A percentile compares a stretch with the other conserved stretches of the same genome.
Conservation (phyloP, 23 red algal species). For the Gracilariopsis chorda region DNA sequence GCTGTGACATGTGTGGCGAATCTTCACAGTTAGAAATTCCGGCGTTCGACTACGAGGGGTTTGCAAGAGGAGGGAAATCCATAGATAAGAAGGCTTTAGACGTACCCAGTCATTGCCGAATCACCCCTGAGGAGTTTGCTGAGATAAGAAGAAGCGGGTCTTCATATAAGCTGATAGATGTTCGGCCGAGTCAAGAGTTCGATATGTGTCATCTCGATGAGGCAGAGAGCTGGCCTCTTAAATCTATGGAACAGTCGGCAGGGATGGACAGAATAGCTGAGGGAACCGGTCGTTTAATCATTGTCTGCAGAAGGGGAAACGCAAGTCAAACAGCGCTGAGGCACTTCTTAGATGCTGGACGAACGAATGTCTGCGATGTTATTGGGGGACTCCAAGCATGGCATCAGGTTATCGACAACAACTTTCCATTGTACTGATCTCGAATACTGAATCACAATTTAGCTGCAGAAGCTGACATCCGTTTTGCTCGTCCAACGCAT, state of each 20-base stretch:
- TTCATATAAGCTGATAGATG: constrained; percentile 60
- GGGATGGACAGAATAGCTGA: neutral
- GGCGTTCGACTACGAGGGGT: constrained; percentile 70
- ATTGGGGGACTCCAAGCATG: constrained; percentile 41
- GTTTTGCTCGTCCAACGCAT: too few relatives aligned
- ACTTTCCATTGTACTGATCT: constrained; percentile 54
- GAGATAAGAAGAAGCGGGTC: neutral
- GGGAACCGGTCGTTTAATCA: neutral
- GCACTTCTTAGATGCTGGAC: neutral
- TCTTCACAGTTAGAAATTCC: neutral
- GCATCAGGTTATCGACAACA: constrained; percentile 45
- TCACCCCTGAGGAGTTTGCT: constrained; percentile 1
- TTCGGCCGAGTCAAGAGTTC: constrained; percentile 76
- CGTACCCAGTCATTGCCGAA: neutral
- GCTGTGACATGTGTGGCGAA: constrained; percentile 60
- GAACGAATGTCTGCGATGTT: constrained; percentile 35
- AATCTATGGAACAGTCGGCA: constrained; percentile 3
- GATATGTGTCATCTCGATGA: constrained; percentile 74
- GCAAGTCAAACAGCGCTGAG: constrained; percentile 19
- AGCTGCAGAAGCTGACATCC: too few relatives aligned
- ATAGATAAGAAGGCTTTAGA: neutral
- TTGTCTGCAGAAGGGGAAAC: constrained; percentile 52
- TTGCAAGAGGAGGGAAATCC: neutral
- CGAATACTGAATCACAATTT: neutral
- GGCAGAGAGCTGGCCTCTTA: constrained; percentile 60